Evolutionary conservation across 495 filamentous ascomycete genomes (phyloP), one percentile per base, ranked within the genome.

Genomic region (Talaromyces adpressus): DNA sequence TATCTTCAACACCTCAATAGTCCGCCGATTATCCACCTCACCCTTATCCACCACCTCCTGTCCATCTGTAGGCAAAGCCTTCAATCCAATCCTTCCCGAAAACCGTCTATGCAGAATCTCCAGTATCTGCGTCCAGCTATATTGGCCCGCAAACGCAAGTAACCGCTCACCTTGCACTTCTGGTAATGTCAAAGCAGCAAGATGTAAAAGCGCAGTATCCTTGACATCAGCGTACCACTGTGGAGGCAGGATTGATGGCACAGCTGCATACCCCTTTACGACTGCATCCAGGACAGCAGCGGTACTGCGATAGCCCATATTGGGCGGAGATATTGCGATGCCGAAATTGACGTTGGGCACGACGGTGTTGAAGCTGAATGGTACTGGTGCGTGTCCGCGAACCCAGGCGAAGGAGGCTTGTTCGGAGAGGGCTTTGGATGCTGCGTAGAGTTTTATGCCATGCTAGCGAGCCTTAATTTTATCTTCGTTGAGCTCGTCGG

Each of bases 361-460:
- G 4, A 86, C 65, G 6, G 78, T 56, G 39, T 82, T 83, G 62
- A 84, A 69, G 32, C 0, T 66, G 70, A 62, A 30, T 30, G 83
- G 84, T 0, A 59, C 14, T 0, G 81, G 78, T 60, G 77, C 75
- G 16, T 81, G 56, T 57, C 81, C 73, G 7, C 77, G 71, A 6
- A 78, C 65, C 51, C 82, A 85, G 61, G 76, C 66, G 82, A 81
- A 86, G 9, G 80, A 66, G 2, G 71, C 72, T 62, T 71, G 77
- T 70, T 86, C 84, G 1, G 76, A 78, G 12, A 72, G 72, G 8
- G 76, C 76, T 69, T 87, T 85, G 66, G 77, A 78, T 0, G 81
- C 82, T 0, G 63, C 65, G 65, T 87, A 86, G 1, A 83, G 76
- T 22, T 68, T 60, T 18, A 63, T 68, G 25, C 29, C 54, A 18